Evolutionary conservation across 1,284 basidiomycete species (phyloP).

Genomic region (Sanguinoderma infundibulare): DNA sequence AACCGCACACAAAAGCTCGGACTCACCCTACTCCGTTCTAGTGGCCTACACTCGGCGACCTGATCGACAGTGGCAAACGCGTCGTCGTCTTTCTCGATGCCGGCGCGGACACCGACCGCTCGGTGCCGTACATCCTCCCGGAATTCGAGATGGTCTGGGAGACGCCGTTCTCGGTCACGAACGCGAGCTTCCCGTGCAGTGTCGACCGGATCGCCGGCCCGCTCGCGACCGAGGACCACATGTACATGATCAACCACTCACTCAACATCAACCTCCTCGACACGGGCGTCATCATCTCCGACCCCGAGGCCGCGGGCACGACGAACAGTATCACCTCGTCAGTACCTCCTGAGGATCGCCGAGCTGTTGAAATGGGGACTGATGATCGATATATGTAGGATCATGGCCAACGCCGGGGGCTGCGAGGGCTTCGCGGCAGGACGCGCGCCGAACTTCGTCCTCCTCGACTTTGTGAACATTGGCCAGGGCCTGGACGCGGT

Average conservation of each 20-base stretch:
- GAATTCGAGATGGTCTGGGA: slow-evolving; percentile 79
- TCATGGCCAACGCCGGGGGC: slow-evolving; percentile 48
- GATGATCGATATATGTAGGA: slow-evolving; percentile 33
- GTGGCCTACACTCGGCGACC: slow-evolving; percentile 78
- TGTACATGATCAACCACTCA: slow-evolving; percentile 63
- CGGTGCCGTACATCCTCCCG: slow-evolving; percentile 66
- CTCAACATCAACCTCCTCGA: slow-evolving; percentile 46
- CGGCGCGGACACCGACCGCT: slow-evolving; percentile 45
- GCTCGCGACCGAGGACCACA: slow-evolving; percentile 51
- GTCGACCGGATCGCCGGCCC: slow-evolving; percentile 66
- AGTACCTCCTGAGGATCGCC: slow-evolving; percentile 21
- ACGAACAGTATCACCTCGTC: slow-evolving; percentile 51
- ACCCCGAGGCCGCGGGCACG: slow-evolving; percentile 42
- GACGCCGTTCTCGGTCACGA: slow-evolving; percentile 69
- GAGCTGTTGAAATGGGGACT: neutral
- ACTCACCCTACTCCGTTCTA: slow-evolving; percentile 18
- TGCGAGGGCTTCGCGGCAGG: slow-evolving; percentile 47
- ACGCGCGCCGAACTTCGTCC: slow-evolving; percentile 52
- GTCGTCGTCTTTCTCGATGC: slow-evolving; percentile 78
- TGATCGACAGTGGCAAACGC: slow-evolving; percentile 69
- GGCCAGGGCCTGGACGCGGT: slow-evolving; percentile 48
- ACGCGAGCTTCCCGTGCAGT: slow-evolving; percentile 68
- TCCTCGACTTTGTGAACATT: slow-evolving; percentile 54
- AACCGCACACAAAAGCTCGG: neutral
- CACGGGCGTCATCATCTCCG: slow-evolving; percentile 44